A percentile compares a stretch with the other conserved stretches of the same genome.
These are phyloP conservation scores for Sisymbrium altissimum DNA, from an alignment of 345 rosid species.

Conservation along the genomic window DNA sequence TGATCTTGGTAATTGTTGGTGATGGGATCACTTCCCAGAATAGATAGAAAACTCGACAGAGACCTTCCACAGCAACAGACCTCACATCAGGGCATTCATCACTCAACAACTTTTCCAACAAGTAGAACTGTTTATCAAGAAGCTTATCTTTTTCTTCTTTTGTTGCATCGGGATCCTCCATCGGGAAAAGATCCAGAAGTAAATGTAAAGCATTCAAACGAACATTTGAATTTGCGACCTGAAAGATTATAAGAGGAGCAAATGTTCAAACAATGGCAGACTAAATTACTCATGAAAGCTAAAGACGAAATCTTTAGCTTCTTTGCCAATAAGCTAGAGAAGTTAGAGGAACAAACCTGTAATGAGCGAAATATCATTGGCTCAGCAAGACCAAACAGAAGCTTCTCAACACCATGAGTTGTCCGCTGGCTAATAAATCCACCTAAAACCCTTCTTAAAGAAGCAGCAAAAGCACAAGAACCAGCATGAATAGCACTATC, in stretches of 20 bases:
- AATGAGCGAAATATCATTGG: slow-evolving; percentile 86
- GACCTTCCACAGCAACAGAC: slow-evolving; percentile 93
- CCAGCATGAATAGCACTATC: slow-evolving; percentile 71
- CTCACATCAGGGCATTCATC: slow-evolving; percentile 92
- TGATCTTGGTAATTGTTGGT: slow-evolving; percentile 69
- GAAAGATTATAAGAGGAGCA: slow-evolving; percentile 32
- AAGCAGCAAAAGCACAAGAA: slow-evolving; percentile 51
- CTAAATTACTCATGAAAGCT: neutral
- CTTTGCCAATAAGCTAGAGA: neutral
- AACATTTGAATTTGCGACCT: slow-evolving; percentile 95
- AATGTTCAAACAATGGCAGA: neutral
- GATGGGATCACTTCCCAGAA: slow-evolving; percentile 95
- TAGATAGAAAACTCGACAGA: slow-evolving; percentile 76
- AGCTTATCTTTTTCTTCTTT: slow-evolving; percentile 83
- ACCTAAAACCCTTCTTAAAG: slow-evolving; percentile 76
- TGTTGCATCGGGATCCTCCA: slow-evolving; percentile 89
- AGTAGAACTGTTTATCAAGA: slow-evolving; percentile 79
- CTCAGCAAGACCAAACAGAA: slow-evolving; percentile 75
- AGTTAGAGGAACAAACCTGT: slow-evolving; percentile 48
- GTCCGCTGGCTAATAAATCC: slow-evolving; percentile 71
- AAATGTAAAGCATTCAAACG: slow-evolving; percentile 87
- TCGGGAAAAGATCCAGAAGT: slow-evolving; percentile 82
- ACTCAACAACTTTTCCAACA: slow-evolving; percentile 68
- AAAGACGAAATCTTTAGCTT: neutral
- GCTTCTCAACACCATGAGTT: slow-evolving; percentile 75